Percentiles rank a stretch among this genome's conserved stretches.
Conservation (phyloP, 164 flowering plant genomes). For the Cinnamomum chago region DNA sequence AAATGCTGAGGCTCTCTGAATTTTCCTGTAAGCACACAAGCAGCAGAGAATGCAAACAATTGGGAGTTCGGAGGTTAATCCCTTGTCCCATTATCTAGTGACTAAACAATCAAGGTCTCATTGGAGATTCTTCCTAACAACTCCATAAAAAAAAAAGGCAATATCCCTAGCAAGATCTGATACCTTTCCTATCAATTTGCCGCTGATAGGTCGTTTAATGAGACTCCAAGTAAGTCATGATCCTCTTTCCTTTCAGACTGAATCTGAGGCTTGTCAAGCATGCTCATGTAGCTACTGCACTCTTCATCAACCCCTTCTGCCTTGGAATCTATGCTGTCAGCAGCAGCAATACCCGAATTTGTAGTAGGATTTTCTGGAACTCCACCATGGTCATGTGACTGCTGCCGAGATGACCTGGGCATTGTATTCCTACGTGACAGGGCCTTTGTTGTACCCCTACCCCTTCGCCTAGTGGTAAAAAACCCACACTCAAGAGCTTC, state of each 20-base stretch:
- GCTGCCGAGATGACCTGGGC: slow-evolving; percentile 32
- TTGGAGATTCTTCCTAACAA: too few relatives aligned
- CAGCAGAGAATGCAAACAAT: too few relatives aligned
- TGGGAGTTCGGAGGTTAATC: too few relatives aligned
- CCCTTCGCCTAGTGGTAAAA: slow-evolving; percentile 22
- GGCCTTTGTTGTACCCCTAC: slow-evolving; percentile 16
- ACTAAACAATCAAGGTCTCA: too few relatives aligned
- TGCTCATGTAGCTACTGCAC: slow-evolving; percentile 17
- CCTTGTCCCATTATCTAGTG: too few relatives aligned
- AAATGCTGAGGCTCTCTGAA: too few relatives aligned
- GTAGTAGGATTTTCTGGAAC: slow-evolving; percentile 4
- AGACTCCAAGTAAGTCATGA: slow-evolving; percentile 15
- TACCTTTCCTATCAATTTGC: slow-evolving; percentile 12
- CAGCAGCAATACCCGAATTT: slow-evolving; percentile 13
- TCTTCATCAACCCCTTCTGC: slow-evolving; percentile 26
- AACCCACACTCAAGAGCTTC: slow-evolving; percentile 66
- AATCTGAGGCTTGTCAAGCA: slow-evolving; percentile 19
- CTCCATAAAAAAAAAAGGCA: neutral
- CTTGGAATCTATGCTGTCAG: slow-evolving; percentile 15
- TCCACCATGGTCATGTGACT: slow-evolving; percentile 19
- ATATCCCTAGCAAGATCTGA: slow-evolving; percentile 12
- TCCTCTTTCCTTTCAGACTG: slow-evolving; percentile 18
- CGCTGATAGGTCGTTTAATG: slow-evolving; percentile 16
- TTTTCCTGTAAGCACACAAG: too few relatives aligned
- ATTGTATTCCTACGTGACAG: neutral